Percentiles rank a stretch among this genome's conserved stretches.
phyloP scores from a whole-genome alignment of 108 stramenopile species.

The Bacterosira constricta region DNA sequence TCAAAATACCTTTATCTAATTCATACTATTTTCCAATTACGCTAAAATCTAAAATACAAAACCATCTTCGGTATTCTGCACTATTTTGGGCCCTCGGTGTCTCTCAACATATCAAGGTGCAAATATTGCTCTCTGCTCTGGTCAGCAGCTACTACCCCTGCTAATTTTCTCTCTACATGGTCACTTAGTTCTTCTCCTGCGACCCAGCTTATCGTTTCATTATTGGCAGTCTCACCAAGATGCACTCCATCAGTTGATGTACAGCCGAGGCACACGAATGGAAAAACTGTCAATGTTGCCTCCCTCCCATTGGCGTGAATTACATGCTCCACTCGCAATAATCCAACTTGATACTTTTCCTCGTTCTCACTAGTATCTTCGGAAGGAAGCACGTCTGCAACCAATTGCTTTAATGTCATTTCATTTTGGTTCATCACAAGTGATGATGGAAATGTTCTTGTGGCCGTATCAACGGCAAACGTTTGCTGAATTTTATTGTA shows the following conservation, averaged over 20 bases:
- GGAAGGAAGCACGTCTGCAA: constrained; percentile 10
- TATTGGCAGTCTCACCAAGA: neutral
- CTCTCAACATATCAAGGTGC: constrained; percentile 20
- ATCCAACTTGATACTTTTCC: neutral
- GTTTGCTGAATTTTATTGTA: neutral
- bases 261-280: constrained; percentile 2
- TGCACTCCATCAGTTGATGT: neutral
- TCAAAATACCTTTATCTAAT: neutral
- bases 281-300: constrained; percentile 29
- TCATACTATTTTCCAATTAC: too few species aligned
- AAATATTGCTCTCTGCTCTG: neutral
- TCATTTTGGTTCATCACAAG: constrained; percentile 10
- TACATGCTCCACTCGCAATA: constrained; percentile 15
- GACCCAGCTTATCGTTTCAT: constrained; percentile 5
- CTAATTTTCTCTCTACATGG: constrained; percentile 15
- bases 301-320: constrained; percentile 23
- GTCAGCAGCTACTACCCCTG: neutral
- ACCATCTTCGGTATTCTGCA: too few species aligned
- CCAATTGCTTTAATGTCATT: constrained; percentile 14
- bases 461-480: neutral
- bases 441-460: neutral
- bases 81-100: constrained; percentile 1
- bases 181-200: constrained; percentile 5
- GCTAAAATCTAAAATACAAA: too few species aligned
- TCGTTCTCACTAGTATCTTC: neutral